Evolutionary conservation across 2,329 filamentous ascomycete species (phyloP).

Genomic region (Talaromyces sp.): DNA sequence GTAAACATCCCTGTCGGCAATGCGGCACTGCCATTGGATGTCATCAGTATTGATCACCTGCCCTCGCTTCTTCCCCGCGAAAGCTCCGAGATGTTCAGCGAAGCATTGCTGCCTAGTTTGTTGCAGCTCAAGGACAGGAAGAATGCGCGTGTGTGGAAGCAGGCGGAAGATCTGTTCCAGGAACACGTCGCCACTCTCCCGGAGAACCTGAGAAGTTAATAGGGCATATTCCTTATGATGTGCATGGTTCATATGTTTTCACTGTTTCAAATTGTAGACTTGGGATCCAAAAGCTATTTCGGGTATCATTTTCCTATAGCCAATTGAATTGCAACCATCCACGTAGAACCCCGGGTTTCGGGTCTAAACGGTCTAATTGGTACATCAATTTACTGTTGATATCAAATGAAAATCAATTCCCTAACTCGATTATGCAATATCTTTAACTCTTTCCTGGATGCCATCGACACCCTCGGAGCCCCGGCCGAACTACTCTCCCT

Average conservation of each 20-base stretch:
- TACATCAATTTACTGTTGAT: neutral
- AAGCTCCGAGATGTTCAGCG: conserved; percentile 78
- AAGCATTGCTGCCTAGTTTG: conserved; percentile 70
- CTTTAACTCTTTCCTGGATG: no score
- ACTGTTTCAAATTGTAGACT: neutral
- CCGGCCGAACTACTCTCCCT: neutral
- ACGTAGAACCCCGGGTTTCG: neutral
- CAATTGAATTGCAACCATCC: neutral
- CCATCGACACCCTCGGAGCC: no score
- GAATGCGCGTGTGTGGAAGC: conserved; percentile 69
- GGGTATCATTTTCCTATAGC: neutral
- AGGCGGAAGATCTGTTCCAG: conserved; percentile 77
- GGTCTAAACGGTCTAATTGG: neutral
- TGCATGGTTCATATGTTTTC: neutral
- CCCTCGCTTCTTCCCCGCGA: conserved; percentile 80
- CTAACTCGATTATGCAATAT: no score
- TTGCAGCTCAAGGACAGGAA: conserved; percentile 70
- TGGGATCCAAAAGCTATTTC: neutral
- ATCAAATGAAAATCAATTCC: neutral
- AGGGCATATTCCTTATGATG: neutral
- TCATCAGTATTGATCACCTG: conserved; percentile 85
- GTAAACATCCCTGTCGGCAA: conserved; percentile 52
- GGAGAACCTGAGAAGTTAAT: conserved; percentile 18
- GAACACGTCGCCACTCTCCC: conserved; percentile 72
- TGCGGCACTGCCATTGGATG: conserved; percentile 58